Evolutionary conservation across 768 basidiomycete species (phyloP), one percentile per base, ranked within the genome.

Genomic region (Nidularia sp.): DNA sequence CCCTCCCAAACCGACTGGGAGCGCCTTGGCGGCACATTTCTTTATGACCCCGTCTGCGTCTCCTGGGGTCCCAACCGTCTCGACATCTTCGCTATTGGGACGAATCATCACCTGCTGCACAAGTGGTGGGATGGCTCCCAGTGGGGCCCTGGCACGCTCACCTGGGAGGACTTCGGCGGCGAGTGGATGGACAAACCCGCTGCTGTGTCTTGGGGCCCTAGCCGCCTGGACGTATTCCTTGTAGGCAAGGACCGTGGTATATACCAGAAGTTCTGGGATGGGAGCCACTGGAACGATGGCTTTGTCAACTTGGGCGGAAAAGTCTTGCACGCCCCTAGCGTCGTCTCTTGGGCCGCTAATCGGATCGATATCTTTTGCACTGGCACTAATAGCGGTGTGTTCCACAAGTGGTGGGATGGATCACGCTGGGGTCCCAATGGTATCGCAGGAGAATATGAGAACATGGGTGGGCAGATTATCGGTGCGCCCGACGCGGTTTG

Each of bases 1-100:
- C 53, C 54, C 7, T 39, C 36, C 6, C 43, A n/a, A 7, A 52
- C 44, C 22, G 51, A 45, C 45, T 55, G 42, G 45, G 51, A 48
- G 39, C 10, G 33, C 33, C 47, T 48, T 6, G 56, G 45, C 15
- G 56, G 56, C 5, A 44, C 29, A 7, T 29, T 51, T 46, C n/a
- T 46, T 31, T 48, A 50, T 29, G 54, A 57, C 7, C 56, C 56
- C 12, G 54, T 43, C 12, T 49, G 35, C 8, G 53, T 57, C n/a
- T 34, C 56, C 10, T 55, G 53, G 56, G 50, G 54, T n/a, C 7
- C 48, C 7, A 34, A 51, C 45, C 55, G 57, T 22, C 51, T 58
- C 34, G 55, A 58, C 55, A 36, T 56, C 43, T 58, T 58, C 48
- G 48, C 35, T 15, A 53, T 53, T 25, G 55, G 55, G 15, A 53